Conservation (phyloP, 495 filamentous ascomycete genomes). For the Aspergillus leporis region DNA sequence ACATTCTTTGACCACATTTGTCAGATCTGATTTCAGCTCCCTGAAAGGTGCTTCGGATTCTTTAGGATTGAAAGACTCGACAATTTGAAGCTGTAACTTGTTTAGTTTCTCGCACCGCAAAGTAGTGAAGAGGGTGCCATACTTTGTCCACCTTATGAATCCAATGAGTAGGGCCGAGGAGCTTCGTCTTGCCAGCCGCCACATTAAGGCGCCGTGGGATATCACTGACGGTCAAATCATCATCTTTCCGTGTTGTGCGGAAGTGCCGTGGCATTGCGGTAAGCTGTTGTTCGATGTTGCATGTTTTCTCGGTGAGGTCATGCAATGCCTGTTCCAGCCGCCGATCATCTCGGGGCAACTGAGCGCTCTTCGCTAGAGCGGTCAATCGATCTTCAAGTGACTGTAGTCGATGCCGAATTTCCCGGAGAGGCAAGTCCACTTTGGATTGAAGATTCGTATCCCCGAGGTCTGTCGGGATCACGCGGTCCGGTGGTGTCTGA, state of each 20-base stretch:
- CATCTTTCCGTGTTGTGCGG: not conserved
- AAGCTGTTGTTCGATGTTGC: slow-evolving; percentile 16
- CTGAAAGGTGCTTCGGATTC: slow-evolving; percentile 15
- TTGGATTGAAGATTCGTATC: not conserved
- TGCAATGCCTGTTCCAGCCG: slow-evolving; percentile 14
- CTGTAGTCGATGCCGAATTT: slow-evolving; percentile 19
- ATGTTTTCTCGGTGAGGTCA: slow-evolving; percentile 6
- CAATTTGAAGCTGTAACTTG: slow-evolving; percentile 12
- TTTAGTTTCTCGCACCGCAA: not conserved
- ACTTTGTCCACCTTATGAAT: slow-evolving; percentile 41
- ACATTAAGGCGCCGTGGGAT: slow-evolving; percentile 17
- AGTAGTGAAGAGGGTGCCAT: slow-evolving; percentile 10
- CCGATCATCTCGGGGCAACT: not conserved
- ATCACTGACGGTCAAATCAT: slow-evolving; percentile 8
- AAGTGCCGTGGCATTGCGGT: not conserved
- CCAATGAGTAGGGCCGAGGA: slow-evolving; percentile 43
- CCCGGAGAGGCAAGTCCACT: slow-evolving; percentile 4
- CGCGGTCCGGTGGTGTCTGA: slow-evolving; percentile 6
- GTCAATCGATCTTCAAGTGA: slow-evolving; percentile 17
- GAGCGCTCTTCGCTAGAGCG: not conserved
- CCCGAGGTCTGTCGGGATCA: slow-evolving; percentile 10
- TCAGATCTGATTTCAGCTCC: slow-evolving; percentile 18
- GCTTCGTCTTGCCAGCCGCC: slow-evolving; percentile 36
- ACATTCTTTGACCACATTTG: slow-evolving; percentile 21
- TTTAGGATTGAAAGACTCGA: slow-evolving; percentile 10